phyloP scores from a whole-genome alignment of 228 moss, liverwort and hornwort genomes.

The Sphagnum fallax region DNA sequence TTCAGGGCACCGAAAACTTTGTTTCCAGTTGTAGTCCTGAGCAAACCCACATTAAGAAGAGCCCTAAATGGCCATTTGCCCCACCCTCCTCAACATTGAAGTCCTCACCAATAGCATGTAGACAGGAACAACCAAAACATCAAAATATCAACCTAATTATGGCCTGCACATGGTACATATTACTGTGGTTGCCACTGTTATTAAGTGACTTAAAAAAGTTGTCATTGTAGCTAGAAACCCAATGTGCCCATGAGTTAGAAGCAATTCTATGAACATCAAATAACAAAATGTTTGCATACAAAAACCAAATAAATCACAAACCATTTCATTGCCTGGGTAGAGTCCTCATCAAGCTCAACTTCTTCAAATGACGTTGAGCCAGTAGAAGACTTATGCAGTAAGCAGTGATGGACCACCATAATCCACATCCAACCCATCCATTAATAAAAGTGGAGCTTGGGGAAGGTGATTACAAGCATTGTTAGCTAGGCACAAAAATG shows the following conservation, averaged over 20 bases:
- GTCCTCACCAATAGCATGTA: conserved; percentile 53
- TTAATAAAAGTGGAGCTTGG: not conserved
- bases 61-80: conserved; percentile 63
- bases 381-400: conserved; percentile 81
- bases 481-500: not conserved
- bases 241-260: not conserved
- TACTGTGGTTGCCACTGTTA: no score
- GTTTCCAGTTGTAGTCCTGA: conserved; percentile 63
- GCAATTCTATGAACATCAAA: no score
- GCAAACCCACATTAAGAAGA: conserved; percentile 53
- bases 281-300: not conserved
- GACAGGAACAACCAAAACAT: not conserved
- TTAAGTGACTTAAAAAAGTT: no score
- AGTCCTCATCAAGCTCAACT: conserved; percentile 65
- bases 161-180: conserved; percentile 13
- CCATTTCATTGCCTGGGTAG: conserved; percentile 68
- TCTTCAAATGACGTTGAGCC: conserved; percentile 67
- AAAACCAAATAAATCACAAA: conserved; percentile 1
- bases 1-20: conserved; percentile 68
- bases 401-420: conserved; percentile 20
- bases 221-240: not conserved
- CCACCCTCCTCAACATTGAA: conserved; percentile 63
- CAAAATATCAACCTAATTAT: no score
- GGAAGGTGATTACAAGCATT: not conserved
- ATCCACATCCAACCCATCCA: not conserved